Evolutionary conservation across 2,329 filamentous ascomycete genomes (phyloP).

Genomic region (Aspergillus luchuensis): DNA sequence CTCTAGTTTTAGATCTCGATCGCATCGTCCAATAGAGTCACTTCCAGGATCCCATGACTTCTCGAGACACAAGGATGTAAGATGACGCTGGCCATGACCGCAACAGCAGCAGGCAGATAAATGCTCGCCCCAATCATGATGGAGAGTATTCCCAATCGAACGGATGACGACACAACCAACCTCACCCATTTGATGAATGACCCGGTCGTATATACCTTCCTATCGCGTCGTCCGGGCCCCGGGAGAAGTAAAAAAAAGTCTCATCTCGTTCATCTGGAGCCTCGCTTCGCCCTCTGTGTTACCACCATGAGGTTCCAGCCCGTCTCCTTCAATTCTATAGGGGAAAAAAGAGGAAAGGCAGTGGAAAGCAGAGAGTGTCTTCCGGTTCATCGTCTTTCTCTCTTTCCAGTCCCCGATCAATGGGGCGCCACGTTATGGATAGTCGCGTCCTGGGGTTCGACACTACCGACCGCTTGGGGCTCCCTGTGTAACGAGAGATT

Average conservation of each 20-base stretch:
- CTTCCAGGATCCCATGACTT: neutral
- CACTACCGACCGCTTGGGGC: conserved; percentile 5
- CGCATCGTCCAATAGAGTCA: neutral
- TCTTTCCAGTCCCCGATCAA: conserved; percentile 1
- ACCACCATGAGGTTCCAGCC: neutral
- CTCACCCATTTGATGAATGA: neutral
- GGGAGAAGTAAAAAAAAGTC: neutral
- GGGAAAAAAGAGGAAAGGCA: too few species aligned
- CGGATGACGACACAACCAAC: conserved; percentile 2
- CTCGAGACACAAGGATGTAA: neutral
- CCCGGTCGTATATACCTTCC: conserved; percentile 2
- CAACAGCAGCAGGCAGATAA: neutral
- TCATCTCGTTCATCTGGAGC: neutral
- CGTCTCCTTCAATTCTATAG: neutral
- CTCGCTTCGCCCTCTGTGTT: neutral
- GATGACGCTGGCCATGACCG: conserved; percentile 1
- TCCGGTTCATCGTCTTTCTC: neutral
- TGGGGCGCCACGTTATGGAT: conserved; percentile 9
- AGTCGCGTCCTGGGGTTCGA: neutral
- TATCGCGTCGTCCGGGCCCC: neutral
- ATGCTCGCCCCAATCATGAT: neutral
- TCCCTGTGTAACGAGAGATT: conserved; percentile 5
- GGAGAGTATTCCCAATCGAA: conserved; percentile 6
- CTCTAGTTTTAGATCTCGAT: neutral
- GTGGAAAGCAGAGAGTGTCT: neutral